phyloP scores from a whole-genome alignment of 2,329 filamentous ascomycete species.

The Cadophora malorum region DNA sequence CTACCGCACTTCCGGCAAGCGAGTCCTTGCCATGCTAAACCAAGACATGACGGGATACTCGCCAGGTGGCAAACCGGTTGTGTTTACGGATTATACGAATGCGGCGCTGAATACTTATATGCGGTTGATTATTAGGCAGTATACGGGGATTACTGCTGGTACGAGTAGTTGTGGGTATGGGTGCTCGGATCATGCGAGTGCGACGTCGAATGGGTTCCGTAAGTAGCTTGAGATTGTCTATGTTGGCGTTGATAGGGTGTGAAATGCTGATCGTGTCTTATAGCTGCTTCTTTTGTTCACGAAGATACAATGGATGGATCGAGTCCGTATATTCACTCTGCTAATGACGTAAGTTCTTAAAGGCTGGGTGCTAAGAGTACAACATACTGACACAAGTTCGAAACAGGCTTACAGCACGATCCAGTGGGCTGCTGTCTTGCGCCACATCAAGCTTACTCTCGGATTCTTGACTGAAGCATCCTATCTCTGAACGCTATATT shows the following conservation, averaged over 20 bases:
- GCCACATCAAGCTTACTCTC: slow-evolving; percentile 21
- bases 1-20: slow-evolving; percentile 73
- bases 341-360: slow-evolving; percentile 14
- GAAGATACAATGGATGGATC: slow-evolving; percentile 2
- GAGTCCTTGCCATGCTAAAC: slow-evolving; percentile 93
- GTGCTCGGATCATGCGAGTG: slow-evolving; percentile 25
- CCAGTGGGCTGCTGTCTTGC: slow-evolving; percentile 13
- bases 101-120: slow-evolving; percentile 14
- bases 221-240: background rate
- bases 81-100: slow-evolving; percentile 19
- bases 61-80: slow-evolving; percentile 1
- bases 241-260: background rate
- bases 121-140: slow-evolving; percentile 3
- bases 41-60: slow-evolving; percentile 87
- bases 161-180: slow-evolving; percentile 17
- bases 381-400: background rate
- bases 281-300: slow-evolving; percentile 19
- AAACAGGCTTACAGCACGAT: slow-evolving; percentile 12
- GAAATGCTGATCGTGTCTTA: background rate
- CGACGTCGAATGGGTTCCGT: slow-evolving; percentile 24
- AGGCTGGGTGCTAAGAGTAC: background rate
- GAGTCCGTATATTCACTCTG: slow-evolving; percentile 14
- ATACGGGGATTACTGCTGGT: slow-evolving; percentile 5
- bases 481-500: slow-evolving; percentile 2
- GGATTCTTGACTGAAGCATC: slow-evolving; percentile 22